Base-by-base conservation (phyloP, 257 asterid species). In the Solanum sejunctum region DNA sequence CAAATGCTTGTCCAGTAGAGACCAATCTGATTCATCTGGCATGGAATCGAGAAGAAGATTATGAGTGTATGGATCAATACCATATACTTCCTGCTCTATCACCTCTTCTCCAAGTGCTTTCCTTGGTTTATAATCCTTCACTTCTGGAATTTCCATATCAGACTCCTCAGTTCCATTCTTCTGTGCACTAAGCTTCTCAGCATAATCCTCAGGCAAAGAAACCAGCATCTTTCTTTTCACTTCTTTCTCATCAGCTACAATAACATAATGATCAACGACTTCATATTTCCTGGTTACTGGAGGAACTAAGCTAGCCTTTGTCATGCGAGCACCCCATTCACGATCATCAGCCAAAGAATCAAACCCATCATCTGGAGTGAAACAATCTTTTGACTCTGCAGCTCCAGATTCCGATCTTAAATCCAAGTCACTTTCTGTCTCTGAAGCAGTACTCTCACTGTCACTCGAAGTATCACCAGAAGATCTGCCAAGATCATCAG, bases 251-350 rank as follows among this genome's bases (percentile, higher is more conserved):
- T 95, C 99, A 12, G 98, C 98, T 49, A 97, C 98, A 56, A 97
- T 86, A 15, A 92, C 97, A 86, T 97, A 95, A 83, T 93, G 97
- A 89, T 97, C 98, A 83, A 95, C 94, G 84, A 93, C 96, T 86
- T 97, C 99, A 80, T 97, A 97, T 85, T 95, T 97, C 88, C 99
- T 90, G 45, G 99, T 95, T 60, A 97, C 98, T 69, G 99, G 99
- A 66, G 99, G 99, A 66, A 95, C 99, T 77, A 97, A 96, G 90
- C 99, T 89, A 69, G 95, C 91, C 92, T 95, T 94, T 20, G 99
- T 97, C 99, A 97, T 97, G 78, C 99, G 98, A 78, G 98, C 98
- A 84, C 99, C 99, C 98, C 98, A 97, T 88, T 94, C 99, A 77
- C 98, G 98, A 20, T 97, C 99, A 87, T 97, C 98, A 83, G 94